A percentile compares a stretch with the other conserved stretches of the same genome.
These are phyloP conservation scores for Paraphaeosphaeria minitans DNA, from an alignment of 2,329 filamentous ascomycete genomes.

Conservation along the genomic window DNA sequence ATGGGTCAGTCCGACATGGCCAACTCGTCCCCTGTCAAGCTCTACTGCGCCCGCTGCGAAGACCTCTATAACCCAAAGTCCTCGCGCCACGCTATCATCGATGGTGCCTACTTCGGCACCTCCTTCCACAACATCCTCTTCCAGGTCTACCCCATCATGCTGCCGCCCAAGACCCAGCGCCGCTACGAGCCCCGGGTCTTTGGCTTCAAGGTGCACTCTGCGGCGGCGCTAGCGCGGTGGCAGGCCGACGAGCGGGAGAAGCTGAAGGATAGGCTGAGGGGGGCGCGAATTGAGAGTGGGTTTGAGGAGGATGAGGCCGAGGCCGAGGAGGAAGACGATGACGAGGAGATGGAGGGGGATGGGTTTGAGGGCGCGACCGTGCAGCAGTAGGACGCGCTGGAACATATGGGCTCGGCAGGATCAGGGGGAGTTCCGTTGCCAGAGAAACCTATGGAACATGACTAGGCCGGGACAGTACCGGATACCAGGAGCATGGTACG, in stretches of 20 bases:
- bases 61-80: slow-evolving; percentile 99
- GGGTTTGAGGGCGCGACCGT: slow-evolving; percentile 34
- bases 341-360: slow-evolving; percentile 51
- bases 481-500: slow-evolving; percentile 14
- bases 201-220: slow-evolving; percentile 93
- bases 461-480: not conserved
- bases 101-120: slow-evolving; percentile 97
- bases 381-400: slow-evolving; percentile 17
- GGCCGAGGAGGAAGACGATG: slow-evolving; percentile 63
- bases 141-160: slow-evolving; percentile 91
- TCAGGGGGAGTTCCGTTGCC: not conserved
- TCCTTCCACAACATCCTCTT: slow-evolving; percentile 99
- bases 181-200: slow-evolving; percentile 91
- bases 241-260: slow-evolving; percentile 81
- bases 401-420: not conserved
- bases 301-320: slow-evolving; percentile 72
- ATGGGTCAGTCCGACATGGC: slow-evolving; percentile 92
- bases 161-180: slow-evolving; percentile 82
- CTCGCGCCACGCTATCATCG: slow-evolving; percentile 89
- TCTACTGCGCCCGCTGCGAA: slow-evolving; percentile 96
- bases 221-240: slow-evolving; percentile 88
- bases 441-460: not conserved
- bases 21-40: slow-evolving; percentile 87
- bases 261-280: slow-evolving; percentile 78
- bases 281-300: slow-evolving; percentile 71